Percentiles rank a stretch among this genome's conserved stretches.
These are phyloP conservation scores for Penicillium macrosclerotiorum DNA, from an alignment of 495 filamentous ascomycete species.

Conservation along the genomic window DNA sequence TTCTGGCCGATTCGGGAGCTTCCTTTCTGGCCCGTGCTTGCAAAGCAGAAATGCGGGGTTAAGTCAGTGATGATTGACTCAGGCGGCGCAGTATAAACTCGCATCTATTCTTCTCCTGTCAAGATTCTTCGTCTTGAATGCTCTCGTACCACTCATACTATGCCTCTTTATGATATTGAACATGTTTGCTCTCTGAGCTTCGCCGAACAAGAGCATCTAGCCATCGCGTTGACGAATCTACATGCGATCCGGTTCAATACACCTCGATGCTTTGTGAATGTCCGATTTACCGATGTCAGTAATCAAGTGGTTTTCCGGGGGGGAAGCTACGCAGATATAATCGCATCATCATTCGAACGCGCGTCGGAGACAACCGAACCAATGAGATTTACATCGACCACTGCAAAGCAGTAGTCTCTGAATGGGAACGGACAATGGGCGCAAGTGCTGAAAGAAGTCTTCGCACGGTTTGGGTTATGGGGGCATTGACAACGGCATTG, in stretches of 20 bases:
- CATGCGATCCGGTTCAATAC: conserved; percentile 32
- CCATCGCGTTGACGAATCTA: conserved; percentile 25
- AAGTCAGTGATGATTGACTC: too few species aligned
- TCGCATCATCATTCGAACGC: conserved; percentile 23
- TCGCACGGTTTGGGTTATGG: conserved; percentile 23
- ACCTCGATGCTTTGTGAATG: conserved; percentile 33
- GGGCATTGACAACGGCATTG: conserved; percentile 22
- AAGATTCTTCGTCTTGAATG: too few species aligned
- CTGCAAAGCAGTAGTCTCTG: conserved; percentile 6
- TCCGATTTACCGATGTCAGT: conserved; percentile 22
- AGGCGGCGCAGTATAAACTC: too few species aligned
- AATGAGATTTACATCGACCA: conserved; percentile 16
- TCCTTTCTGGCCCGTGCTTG: too few species aligned
- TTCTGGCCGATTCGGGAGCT: too few species aligned
- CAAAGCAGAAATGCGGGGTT: too few species aligned
- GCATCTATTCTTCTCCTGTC: too few species aligned
- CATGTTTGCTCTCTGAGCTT: conserved; percentile 24
- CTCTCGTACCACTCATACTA: conserved; percentile 1
- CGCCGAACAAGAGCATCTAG: conserved; percentile 26
- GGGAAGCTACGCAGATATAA: conserved; percentile 18
- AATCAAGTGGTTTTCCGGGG: conserved; percentile 20
- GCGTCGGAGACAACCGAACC: conserved; percentile 18
- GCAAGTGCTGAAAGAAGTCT: conserved; percentile 11
- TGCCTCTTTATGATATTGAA: conserved; percentile 39
- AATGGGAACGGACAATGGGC: conserved; percentile 20